Conservation (phyloP, 768 basidiomycete species). For the Leccinum boreale region DNA sequence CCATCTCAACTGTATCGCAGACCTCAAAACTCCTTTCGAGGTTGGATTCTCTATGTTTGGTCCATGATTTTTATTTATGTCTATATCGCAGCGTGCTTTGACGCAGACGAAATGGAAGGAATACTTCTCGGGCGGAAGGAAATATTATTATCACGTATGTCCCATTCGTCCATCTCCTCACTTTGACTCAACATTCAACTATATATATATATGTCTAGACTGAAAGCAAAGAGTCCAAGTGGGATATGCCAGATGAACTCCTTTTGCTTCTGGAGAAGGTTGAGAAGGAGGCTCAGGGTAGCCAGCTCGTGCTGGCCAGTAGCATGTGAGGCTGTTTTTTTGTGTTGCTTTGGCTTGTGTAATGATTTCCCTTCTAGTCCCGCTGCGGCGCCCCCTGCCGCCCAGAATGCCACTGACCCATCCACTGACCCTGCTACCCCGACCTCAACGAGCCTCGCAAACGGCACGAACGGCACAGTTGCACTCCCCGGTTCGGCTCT, state of each 20-base stretch:
- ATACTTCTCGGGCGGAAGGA: conserved; percentile 88
- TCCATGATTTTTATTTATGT: conserved; percentile 1
- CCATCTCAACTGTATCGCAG: conserved; percentile 37
- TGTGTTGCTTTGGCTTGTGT: neutral
- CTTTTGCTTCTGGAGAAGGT: conserved; percentile 80
- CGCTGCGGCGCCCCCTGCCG: conserved; percentile 41
- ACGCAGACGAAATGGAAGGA: conserved; percentile 94
- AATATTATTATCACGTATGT: conserved; percentile 85
- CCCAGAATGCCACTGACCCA: conserved; percentile 38
- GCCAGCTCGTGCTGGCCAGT: conserved; percentile 34
- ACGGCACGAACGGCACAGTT: conserved; percentile 43
- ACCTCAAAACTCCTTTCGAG: conserved; percentile 90
- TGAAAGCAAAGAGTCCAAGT: conserved; percentile 89
- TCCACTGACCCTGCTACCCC: conserved; percentile 43
- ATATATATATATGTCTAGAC: conserved; percentile 43
- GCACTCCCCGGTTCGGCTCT: conserved; percentile 53
- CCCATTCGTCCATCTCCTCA: neutral
- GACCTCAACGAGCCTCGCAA: conserved; percentile 40
- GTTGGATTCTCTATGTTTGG: conserved; percentile 36
- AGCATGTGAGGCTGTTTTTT: conserved; percentile 18
- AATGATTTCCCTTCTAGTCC: conserved; percentile 18
- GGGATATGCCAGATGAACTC: conserved; percentile 96
- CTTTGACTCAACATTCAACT: neutral
- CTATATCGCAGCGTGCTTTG: conserved; percentile 65
- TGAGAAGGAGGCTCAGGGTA: conserved; percentile 62